Evolutionary conservation across 2,329 filamentous ascomycete genomes (phyloP), one percentile per base, ranked within the genome.

Genomic region (Talaromyces albobiverticillius): DNA sequence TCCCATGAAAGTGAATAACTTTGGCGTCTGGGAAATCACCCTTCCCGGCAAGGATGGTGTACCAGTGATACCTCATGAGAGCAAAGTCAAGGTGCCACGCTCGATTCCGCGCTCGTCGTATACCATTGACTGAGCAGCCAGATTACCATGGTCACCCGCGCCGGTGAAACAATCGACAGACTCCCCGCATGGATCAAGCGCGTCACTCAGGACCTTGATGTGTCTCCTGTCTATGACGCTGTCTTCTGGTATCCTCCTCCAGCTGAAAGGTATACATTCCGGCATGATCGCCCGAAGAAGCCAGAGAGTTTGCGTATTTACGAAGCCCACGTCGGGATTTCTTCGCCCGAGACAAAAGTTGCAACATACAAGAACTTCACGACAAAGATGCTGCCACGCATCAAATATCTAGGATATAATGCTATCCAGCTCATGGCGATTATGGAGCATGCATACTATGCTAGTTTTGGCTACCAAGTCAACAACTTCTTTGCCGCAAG

Each of bases 361-460:
- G 85, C 94, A 3, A 95, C 90, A 6, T 99, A 96, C 82, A 96
- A 96, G 72, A 92, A 99, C 74, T 99, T 99, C 71, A 97, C 93
- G 2, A 81, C 86, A 65, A 90, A 89, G 71, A 91, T 96, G 81
- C 82, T 99, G 7, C 92, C 93, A 14, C 84, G 93, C 55, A 97
- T 99, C 75, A 87, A 92, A 67, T 78, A 85, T 60, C 79, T 97
- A 41, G 94, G 93, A 38, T 99, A 99, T 79, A 97, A 99, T 69
- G 89, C 92, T 52, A 97, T 99, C 62, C 94, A 99, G 71, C 80
- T 99, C 60, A 99, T 99, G 94, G 94, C 94, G 43, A 82, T 99
- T 67, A 99, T 99, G 93, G 94, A 99, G 70, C 94, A 99, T 74
- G 94, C 94, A 47, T 99, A 99, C 79, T 99, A 99, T 71, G 94